A percentile compares a stretch with the other conserved stretches of the same genome.
These are phyloP conservation scores for Tetradesmus lagerheimii DNA, from an alignment of 139 green algal genomes.

Conservation along the genomic window DNA sequence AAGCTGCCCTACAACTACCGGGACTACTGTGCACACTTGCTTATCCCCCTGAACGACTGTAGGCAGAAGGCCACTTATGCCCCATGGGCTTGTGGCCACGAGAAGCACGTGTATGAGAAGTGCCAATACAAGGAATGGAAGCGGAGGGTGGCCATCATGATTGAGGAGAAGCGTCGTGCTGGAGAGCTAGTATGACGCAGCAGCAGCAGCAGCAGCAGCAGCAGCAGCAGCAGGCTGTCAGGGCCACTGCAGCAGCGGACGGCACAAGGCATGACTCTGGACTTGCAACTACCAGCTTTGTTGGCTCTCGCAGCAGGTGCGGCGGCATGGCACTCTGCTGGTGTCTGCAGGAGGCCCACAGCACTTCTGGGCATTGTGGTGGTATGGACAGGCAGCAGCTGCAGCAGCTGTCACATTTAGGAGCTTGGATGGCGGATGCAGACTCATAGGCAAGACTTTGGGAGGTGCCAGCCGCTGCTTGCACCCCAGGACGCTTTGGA, in stretches of 20 bases:
- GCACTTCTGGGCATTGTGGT: background rate
- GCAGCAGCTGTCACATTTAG: background rate
- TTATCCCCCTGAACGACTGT: constrained; percentile 94
- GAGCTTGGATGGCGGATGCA: background rate
- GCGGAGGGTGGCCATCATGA: constrained; percentile 48
- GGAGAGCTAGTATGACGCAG: constrained; percentile 27
- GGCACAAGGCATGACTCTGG: background rate
- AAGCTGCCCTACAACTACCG: constrained; percentile 82
- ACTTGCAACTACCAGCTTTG: background rate
- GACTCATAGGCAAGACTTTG: background rate
- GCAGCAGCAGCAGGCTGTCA: background rate
- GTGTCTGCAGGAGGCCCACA: background rate
- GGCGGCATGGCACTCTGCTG: background rate
- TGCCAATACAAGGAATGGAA: constrained; percentile 82
- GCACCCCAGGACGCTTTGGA: too few species aligned
- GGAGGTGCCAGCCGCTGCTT: background rate
- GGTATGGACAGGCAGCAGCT: background rate
- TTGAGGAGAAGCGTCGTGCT: constrained; percentile 45
- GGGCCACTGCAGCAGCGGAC: background rate
- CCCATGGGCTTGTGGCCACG: constrained; percentile 86
- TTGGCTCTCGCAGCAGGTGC: too few species aligned
- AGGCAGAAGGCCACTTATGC: constrained; percentile 71
- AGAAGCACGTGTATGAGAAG: constrained; percentile 87
- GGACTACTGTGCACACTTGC: constrained; percentile 93
- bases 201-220: background rate